These are phyloP conservation scores for Arachnomyces sp. DNA, from an alignment of 2,329 filamentous ascomycete genomes.

Conservation along the genomic window DNA sequence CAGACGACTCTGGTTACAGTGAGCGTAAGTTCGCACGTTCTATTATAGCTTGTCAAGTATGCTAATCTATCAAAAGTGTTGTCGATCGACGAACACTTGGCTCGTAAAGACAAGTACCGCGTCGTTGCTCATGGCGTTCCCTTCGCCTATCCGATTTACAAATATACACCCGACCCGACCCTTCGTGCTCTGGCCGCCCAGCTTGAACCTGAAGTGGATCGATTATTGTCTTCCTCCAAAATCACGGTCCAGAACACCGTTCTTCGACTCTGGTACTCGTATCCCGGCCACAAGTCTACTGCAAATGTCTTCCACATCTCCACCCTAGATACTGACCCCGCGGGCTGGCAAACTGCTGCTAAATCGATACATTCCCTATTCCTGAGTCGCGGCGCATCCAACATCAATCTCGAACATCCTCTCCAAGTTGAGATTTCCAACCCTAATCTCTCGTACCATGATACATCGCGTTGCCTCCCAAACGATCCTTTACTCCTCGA, in stretches of 20 bases:
- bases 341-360: neutral
- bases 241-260: neutral
- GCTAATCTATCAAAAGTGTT: too few species aligned
- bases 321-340: neutral
- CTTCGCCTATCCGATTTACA: neutral
- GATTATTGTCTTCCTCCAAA: neutral
- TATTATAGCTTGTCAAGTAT: too few species aligned
- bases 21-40: too few species aligned
- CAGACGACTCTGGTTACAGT: too few species aligned
- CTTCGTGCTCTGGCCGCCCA: neutral
- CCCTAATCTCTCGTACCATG: neutral
- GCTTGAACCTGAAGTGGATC: neutral
- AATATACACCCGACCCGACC: neutral
- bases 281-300: neutral
- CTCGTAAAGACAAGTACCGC: neutral
- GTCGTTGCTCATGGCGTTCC: neutral
- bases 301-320: neutral
- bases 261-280: neutral
- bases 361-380: neutral
- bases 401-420: neutral
- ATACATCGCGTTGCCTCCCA: neutral
- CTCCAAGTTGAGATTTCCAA: conserved; percentile 2
- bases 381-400: neutral
- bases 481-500: neutral
- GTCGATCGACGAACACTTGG: neutral